Evolutionary conservation across 2,329 filamentous ascomycete genomes (phyloP).

Genomic region (Ambrosiella cleistominuta): DNA sequence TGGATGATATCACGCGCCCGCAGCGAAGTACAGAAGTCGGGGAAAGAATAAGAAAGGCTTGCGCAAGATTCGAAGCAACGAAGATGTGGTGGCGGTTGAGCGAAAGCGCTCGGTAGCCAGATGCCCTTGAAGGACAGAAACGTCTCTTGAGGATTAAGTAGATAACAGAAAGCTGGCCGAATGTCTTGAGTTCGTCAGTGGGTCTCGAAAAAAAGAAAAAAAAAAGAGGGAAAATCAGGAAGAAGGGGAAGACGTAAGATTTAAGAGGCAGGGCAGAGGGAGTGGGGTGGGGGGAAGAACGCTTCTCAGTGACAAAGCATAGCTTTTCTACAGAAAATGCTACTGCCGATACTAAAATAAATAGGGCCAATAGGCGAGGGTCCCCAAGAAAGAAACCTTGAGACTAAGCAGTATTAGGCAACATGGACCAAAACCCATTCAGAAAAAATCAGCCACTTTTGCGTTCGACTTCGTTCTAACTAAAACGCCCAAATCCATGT

Average conservation of each 20-base stretch:
- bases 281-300: neutral
- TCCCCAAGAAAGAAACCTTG: too few species aligned
- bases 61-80: neutral
- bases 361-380: too few species aligned
- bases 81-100: conserved; percentile 13
- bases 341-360: neutral
- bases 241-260: conserved; percentile 3
- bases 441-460: too few species aligned
- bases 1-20: conserved; percentile 9
- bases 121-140: conserved; percentile 13
- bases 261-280: neutral
- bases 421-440: too few species aligned
- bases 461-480: too few species aligned
- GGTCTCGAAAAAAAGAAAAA: neutral
- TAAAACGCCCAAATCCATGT: too few species aligned
- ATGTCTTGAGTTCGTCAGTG: conserved; percentile 9
- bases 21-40: conserved; percentile 1
- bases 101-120: conserved; percentile 13
- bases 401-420: too few species aligned
- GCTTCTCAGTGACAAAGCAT: neutral
- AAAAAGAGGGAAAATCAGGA: conserved; percentile 2
- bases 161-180: conserved; percentile 9
- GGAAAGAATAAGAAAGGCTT: conserved; percentile 6
- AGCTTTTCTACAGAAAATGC: neutral
- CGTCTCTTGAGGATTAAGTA: conserved; percentile 6